Percentiles rank a stretch among this genome's conserved stretches.
These are phyloP conservation scores for Trichosporon faecale DNA, from an alignment of 1,284 basidiomycete genomes.

Conservation along the genomic window DNA sequence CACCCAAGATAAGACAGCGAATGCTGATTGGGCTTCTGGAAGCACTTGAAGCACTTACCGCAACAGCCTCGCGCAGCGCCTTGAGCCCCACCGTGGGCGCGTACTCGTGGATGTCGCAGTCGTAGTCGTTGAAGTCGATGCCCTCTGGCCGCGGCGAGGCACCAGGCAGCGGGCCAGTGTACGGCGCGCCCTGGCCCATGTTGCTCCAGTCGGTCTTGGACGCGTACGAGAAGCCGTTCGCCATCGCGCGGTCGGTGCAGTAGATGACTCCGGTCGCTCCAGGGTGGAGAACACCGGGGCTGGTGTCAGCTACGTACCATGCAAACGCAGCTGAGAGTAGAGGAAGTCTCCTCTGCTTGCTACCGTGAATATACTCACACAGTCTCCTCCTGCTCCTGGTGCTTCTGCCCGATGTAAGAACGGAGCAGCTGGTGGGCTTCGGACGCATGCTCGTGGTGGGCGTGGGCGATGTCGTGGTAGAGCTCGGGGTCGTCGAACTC, in stretches of 20 bases:
- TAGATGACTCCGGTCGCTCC: slow-evolving; percentile 62
- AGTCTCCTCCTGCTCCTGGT: slow-evolving; percentile 21
- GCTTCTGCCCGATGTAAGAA: slow-evolving; percentile 29
- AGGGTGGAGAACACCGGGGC: slow-evolving; percentile 53
- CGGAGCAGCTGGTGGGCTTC: slow-evolving; percentile 67
- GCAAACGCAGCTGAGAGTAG: no score
- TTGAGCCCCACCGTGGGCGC: slow-evolving; percentile 89
- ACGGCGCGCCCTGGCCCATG: slow-evolving; percentile 49
- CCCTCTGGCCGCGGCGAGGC: slow-evolving; percentile 65
- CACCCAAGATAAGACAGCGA: background rate
- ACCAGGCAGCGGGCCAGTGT: slow-evolving; percentile 67
- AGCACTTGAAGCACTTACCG: slow-evolving; percentile 24
- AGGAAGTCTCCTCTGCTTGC: no score
- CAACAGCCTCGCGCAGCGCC: slow-evolving; percentile 51
- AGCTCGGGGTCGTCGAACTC: background rate
- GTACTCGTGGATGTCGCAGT: slow-evolving; percentile 69
- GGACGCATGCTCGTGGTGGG: slow-evolving; percentile 63
- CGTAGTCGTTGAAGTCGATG: slow-evolving; percentile 61
- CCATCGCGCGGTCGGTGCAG: slow-evolving; percentile 66
- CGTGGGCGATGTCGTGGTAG: background rate
- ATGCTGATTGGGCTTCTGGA: background rate
- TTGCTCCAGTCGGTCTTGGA: slow-evolving; percentile 69
- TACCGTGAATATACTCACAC: slow-evolving; percentile 22
- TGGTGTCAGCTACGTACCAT: slow-evolving; percentile 43
- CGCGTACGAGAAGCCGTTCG: slow-evolving; percentile 79